These are phyloP conservation scores for Lepidium africanum DNA, from an alignment of 345 rosid species.

Conservation along the genomic window DNA sequence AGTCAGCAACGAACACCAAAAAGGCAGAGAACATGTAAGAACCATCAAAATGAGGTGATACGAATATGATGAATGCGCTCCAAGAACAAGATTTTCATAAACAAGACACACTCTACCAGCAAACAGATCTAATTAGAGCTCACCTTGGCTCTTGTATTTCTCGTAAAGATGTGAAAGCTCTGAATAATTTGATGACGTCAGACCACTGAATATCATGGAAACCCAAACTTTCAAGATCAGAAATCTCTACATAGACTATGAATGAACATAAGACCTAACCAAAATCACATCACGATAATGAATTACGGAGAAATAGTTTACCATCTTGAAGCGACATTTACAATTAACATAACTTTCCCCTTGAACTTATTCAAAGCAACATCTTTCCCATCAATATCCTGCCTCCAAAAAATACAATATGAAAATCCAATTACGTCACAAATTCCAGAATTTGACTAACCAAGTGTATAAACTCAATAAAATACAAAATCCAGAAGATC, in stretches of 20 bases:
- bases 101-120: neutral
- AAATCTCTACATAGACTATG: neutral
- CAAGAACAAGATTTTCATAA: neutral
- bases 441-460: neutral
- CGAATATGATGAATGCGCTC: neutral
- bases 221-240: conserved; percentile 6
- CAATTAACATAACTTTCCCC: conserved; percentile 80
- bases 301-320: conserved; percentile 16
- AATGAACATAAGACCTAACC: neutral
- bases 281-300: neutral
- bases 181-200: conserved; percentile 79
- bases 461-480: neutral
- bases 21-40: neutral
- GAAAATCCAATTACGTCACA: neutral
- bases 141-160: conserved; percentile 91
- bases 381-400: conserved; percentile 88
- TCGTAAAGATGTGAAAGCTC: conserved; percentile 76
- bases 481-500: neutral
- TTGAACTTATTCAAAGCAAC: conserved; percentile 69
- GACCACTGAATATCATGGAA: conserved; percentile 45
- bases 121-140: neutral
- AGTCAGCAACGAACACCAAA: neutral
- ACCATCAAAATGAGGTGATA: neutral
- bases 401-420: conserved; percentile 2
- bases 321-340: conserved; percentile 97